Base-by-base conservation (phyloP, 306 rosid genomes). In the Cicer bijugum region DNA sequence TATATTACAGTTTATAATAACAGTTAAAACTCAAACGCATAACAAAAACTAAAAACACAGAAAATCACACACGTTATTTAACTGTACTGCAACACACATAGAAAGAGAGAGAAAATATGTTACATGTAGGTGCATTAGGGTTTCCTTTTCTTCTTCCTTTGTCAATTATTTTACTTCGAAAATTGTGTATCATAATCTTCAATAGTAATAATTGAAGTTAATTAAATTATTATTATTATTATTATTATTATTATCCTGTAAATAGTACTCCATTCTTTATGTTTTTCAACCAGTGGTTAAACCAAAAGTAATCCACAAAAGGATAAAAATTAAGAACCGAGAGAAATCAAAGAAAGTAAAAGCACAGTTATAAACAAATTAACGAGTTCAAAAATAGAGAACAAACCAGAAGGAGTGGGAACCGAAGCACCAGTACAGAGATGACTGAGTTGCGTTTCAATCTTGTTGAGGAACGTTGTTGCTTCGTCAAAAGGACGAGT, bases 401-500 rank as follows among this genome's bases (percentile, higher is more conserved):
- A 86, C 88, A 77, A 63, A 95, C 96, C 97, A 74, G 96, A 90
- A 83, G 81, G 82, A 64, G 74, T 86, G 66, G 88, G 78, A 79
- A 75, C 72, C 59, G 88, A 81, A 73, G 85, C 80, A 75, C 86
- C 86, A 14, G 80, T 82, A 86, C 90, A 88, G 87, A 95, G 99
- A 81, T 84, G 72, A 61, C 84, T 81, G 12, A 95, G 92, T 76
- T 91, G 97, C 44, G 52, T 70, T 83, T 95, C 96, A 69, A 95
- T 95, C 80, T 87, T 90, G 87, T 83, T 95, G 70, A 95, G 87
- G 89, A 95, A 95, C 14, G 86, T 84, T 14, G 91, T 85, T 15
- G 99, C 97, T 83, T 95, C 99, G 48, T 95, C 97, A 58, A 91
- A 95, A 69, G 99, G 97, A 43, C 96, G 85, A 2, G 86, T 69